Conservation (phyloP, 106 monocot species). For the Apostasia ramifera region DNA sequence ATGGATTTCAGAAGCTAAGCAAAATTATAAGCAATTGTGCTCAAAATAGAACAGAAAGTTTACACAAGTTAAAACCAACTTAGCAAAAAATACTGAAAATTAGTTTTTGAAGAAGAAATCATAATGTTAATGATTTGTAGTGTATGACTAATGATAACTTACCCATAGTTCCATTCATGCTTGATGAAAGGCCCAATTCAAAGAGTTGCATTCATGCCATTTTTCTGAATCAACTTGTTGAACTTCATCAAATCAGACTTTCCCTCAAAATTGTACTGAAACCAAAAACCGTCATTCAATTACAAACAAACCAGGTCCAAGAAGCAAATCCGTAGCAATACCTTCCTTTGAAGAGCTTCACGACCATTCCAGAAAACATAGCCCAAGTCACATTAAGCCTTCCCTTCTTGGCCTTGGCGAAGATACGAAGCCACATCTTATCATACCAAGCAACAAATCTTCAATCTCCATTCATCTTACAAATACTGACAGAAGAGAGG, state of each 20-base stretch:
- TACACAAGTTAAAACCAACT: too few species aligned
- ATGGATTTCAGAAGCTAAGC: too few species aligned
- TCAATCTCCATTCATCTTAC: too few species aligned
- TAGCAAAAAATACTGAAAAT: too few species aligned
- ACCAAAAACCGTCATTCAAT: background rate
- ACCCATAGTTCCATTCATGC: slow-evolving; percentile 82
- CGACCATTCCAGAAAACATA: slow-evolving; percentile 18
- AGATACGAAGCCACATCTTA: slow-evolving; percentile 18
- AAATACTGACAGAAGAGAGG: too few species aligned
- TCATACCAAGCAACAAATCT: background rate
- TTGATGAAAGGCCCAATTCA: slow-evolving; percentile 76
- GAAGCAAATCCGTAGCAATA: background rate
- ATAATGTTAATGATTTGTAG: too few species aligned
- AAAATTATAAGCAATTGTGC: too few species aligned
- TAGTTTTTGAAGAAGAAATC: too few species aligned
- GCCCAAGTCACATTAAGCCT: slow-evolving; percentile 9
- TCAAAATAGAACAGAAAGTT: too few species aligned
- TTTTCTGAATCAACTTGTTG: slow-evolving; percentile 49
- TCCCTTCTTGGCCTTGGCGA: slow-evolving; percentile 4
- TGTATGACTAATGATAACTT: too few species aligned
- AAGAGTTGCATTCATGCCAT: slow-evolving; percentile 46
- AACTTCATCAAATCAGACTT: slow-evolving; percentile 66
- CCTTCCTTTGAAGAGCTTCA: slow-evolving; percentile 12
- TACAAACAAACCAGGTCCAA: too few species aligned
- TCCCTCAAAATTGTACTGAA: slow-evolving; percentile 66